Conservation (phyloP, 2,329 filamentous ascomycete species). For the Corynespora cassiicola region DNA sequence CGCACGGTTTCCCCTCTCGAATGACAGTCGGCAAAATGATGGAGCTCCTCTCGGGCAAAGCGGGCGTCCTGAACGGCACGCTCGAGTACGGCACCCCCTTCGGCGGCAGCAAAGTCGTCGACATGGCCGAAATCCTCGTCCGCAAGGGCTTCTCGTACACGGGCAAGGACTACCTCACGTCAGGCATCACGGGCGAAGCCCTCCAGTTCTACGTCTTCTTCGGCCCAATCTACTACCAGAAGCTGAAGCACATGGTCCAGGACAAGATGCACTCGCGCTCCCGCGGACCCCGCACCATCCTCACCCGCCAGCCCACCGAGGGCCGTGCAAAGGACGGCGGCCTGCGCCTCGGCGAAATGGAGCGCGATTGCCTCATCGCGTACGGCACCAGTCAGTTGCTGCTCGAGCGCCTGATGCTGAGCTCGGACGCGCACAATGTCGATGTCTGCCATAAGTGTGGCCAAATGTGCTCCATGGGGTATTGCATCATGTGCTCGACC, state of each 20-base stretch:
- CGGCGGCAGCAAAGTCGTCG: constrained; percentile 82
- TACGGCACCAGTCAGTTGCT: constrained; percentile 94
- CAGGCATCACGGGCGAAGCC: constrained; percentile 91
- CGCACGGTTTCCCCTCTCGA: constrained; percentile 98
- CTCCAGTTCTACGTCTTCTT: constrained; percentile 98
- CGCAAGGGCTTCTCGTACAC: constrained; percentile 93
- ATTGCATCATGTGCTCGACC: constrained; percentile 91
- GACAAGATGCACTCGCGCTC: constrained; percentile 99
- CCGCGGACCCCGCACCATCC: constrained; percentile 85
- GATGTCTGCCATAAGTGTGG: constrained; percentile 95
- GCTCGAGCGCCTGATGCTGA: constrained; percentile 92
- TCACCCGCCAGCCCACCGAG: constrained; percentile 95
- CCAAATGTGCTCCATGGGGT: constrained; percentile 93
- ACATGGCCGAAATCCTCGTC: constrained; percentile 86
- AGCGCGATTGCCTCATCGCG: constrained; percentile 95
- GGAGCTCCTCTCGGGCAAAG: constrained; percentile 93
- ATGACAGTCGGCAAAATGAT: constrained; percentile 99
- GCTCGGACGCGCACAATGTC: constrained; percentile 86
- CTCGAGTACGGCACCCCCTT: constrained; percentile 91
- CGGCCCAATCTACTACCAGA: constrained; percentile 98
- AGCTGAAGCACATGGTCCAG: constrained; percentile 99
- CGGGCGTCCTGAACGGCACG: constrained; percentile 82
- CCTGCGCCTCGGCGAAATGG: constrained; percentile 95
- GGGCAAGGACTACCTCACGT: constrained; percentile 96
- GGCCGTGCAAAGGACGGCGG: constrained; percentile 92